phyloP scores from a whole-genome alignment of 2,329 filamentous ascomycete species.

The Talaromyces sp. region DNA sequence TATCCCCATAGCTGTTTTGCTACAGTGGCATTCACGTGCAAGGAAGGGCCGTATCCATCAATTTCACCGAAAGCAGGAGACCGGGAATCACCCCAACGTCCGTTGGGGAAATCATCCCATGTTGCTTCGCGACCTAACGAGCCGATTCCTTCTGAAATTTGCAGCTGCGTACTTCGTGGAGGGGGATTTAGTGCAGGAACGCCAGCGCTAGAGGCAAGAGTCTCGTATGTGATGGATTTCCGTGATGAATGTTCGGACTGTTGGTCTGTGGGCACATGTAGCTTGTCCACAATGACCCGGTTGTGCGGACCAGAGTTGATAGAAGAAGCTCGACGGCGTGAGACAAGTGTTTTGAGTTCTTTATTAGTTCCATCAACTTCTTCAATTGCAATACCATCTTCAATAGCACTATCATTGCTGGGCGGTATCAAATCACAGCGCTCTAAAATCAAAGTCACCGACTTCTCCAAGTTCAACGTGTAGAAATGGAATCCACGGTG shows the following conservation, averaged over 20 bases:
- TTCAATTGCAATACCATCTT: constrained; percentile 45
- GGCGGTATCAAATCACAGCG: constrained; percentile 74
- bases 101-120: constrained; percentile 98
- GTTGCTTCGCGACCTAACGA: constrained; percentile 88
- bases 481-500: constrained; percentile 93
- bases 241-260: constrained; percentile 33
- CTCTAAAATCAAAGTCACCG: constrained; percentile 89
- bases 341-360: constrained; percentile 31
- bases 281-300: constrained; percentile 72
- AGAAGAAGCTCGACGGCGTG: constrained; percentile 64
- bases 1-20: constrained; percentile 82
- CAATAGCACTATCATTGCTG: constrained; percentile 40
- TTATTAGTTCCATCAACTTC: constrained; percentile 28
- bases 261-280: constrained; percentile 27
- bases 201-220: constrained; percentile 71
- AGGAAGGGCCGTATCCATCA: constrained; percentile 93
- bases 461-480: constrained; percentile 93
- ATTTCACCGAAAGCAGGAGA: constrained; percentile 95
- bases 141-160: constrained; percentile 91
- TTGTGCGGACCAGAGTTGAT: constrained; percentile 83
- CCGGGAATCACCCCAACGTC: constrained; percentile 87
- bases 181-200: constrained; percentile 66
- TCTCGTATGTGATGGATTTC: constrained; percentile 53
- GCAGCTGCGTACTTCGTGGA: constrained; percentile 76
- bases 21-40: constrained; percentile 83